phyloP scores from a whole-genome alignment of 306 rosid species.

The Chamaecrista fasciculata region DNA sequence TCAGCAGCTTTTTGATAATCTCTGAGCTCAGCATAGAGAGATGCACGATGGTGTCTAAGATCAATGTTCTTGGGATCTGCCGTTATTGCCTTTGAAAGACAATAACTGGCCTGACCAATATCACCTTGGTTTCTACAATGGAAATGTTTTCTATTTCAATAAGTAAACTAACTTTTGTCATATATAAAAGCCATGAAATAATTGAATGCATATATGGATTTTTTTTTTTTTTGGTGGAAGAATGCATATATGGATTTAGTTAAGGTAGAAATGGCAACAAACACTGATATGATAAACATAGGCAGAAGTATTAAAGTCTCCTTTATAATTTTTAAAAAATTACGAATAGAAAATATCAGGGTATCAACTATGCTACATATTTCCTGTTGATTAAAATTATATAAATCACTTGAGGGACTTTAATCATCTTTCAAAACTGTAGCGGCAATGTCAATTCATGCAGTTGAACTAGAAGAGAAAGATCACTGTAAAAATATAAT shows the following conservation, averaged over 20 bases:
- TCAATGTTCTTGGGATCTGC: conserved; percentile 64
- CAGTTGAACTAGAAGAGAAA: conserved; percentile 20
- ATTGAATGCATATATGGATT: conserved; percentile 7
- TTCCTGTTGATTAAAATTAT: background rate
- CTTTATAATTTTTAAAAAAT: no score
- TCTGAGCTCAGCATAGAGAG: conserved; percentile 60
- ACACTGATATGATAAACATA: background rate
- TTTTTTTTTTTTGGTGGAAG: no score
- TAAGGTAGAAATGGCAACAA: background rate
- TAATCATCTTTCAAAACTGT: conserved; percentile 5
- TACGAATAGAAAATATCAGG: conserved; percentile 17
- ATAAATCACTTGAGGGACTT: conserved; percentile 5
- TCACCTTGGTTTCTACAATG: conserved; percentile 57
- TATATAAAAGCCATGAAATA: conserved; percentile 19
- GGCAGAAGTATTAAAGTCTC: background rate
- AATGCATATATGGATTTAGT: background rate
- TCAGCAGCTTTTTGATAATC: conserved; percentile 81
- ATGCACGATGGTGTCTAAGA: conserved; percentile 61
- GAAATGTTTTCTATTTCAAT: conserved; percentile 18
- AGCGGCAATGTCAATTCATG: conserved; percentile 5
- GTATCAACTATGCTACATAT: conserved; percentile 2
- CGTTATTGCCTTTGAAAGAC: conserved; percentile 79
- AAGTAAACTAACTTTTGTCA: conserved; percentile 8
- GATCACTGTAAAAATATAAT: conserved; percentile 28
- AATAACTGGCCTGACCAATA: conserved; percentile 61